Conservation (phyloP, 768 basidiomycete genomes). For the Dioszegia crocea region DNA sequence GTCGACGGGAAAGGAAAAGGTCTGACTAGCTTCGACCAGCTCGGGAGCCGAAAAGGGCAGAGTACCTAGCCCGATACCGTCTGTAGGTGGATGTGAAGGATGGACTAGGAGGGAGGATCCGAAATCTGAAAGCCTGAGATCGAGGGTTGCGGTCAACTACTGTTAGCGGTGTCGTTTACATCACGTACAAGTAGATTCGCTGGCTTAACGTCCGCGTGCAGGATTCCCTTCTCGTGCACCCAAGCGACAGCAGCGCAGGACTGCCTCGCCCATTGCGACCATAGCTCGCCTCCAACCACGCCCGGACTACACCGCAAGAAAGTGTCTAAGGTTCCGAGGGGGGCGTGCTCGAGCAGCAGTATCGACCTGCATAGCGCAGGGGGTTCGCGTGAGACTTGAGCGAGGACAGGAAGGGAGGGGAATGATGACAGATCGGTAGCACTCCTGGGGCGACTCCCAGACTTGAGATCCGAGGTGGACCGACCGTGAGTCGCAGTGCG, state of each 20-base stretch:
- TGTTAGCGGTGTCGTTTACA: not conserved
- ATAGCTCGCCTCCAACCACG: slow-evolving; percentile 34
- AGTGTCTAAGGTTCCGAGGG: slow-evolving; percentile 42
- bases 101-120: slow-evolving; percentile 51
- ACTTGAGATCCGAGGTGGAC: slow-evolving; percentile 27
- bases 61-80: slow-evolving; percentile 52
- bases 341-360: slow-evolving; percentile 42
- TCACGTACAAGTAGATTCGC: slow-evolving; percentile 49
- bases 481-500: slow-evolving; percentile 14
- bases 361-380: slow-evolving; percentile 28
- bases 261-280: slow-evolving; percentile 48
- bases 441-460: slow-evolving; percentile 20
- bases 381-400: slow-evolving; percentile 11
- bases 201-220: slow-evolving; percentile 54
- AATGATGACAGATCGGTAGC: slow-evolving; percentile 27
- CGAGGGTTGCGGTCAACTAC: slow-evolving; percentile 40
- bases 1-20: slow-evolving; percentile 52
- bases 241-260: slow-evolving; percentile 44
- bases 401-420: slow-evolving; percentile 31
- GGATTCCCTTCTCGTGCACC: slow-evolving; percentile 49
- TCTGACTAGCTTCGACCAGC: slow-evolving; percentile 47
- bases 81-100: slow-evolving; percentile 38
- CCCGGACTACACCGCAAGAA: slow-evolving; percentile 40
- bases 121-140: slow-evolving; percentile 52
- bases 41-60: slow-evolving; percentile 53